Base-by-base conservation (phyloP, 2,329 filamentous ascomycete species). In the Colletotrichum sp. region DNA sequence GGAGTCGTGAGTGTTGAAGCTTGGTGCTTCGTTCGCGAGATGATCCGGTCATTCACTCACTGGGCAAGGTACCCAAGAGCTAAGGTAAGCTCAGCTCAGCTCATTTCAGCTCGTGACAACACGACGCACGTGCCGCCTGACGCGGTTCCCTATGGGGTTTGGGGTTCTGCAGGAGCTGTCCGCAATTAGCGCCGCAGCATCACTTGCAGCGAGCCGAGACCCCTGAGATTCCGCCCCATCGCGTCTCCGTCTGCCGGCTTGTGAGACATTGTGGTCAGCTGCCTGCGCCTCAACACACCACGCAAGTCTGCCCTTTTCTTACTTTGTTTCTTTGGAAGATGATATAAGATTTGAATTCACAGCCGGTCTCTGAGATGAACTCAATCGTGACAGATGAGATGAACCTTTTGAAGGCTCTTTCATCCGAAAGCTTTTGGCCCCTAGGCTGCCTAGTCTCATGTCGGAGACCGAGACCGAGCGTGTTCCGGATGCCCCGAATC, bases 111-210 rank as follows among this genome's bases (percentile, higher is more conserved):
- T 63, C 28, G 62, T 71, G 72, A 67, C 69, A 67, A 49, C 49
- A 62, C 13, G 18, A 21, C 68, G 72, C 72, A 72, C 72, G 72
- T 75, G 69, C 62, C 72, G 52, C 39, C 49, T 44, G 36, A 62
- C 52, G 72, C 71, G 71, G 39, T 69, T 44, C 57, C 8, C 0
- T 21, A 49, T 49, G 39, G 57, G 24, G 34, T 63, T 24, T 34
- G 8, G 32, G 55, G 34, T 26, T 44, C 26, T 65, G 44, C 44
- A 55, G 30, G 44, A 30, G n/a, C 60, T 30, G 24, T 30, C 69
- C 44, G 39, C 34, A 32, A n/a, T 39, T 66, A 65, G 60, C 69
- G 44, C 60, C 60, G 39, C 18, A 21, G 26, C 44, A 57, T n/a
- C 16, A 26, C 18, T 62, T 49, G 49, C 28, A 72, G 63, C 30